These are phyloP conservation scores for Leptographium lundbergii DNA, from an alignment of 2,329 filamentous ascomycete genomes.

Conservation along the genomic window DNA sequence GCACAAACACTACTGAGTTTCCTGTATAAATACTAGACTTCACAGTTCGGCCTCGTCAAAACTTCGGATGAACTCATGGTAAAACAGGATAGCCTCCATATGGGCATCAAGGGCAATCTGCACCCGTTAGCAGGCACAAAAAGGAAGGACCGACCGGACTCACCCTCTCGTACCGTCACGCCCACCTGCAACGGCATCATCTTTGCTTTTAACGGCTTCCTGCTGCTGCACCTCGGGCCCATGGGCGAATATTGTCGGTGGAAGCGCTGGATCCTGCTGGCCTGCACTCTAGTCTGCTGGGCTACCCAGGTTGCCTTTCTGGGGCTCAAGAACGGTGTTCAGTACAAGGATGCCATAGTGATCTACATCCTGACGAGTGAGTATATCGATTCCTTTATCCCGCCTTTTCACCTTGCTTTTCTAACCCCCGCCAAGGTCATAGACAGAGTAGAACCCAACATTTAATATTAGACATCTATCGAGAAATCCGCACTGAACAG, in stretches of 20 bases:
- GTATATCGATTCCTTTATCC: neutral
- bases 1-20: no score
- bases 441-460: no score
- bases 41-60: neutral
- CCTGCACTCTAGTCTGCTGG: neutral
- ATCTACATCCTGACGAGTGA: constrained; percentile 1
- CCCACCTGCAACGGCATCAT: constrained; percentile 1
- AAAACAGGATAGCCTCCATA: constrained; percentile 1
- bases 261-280: constrained; percentile 1
- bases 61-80: constrained; percentile 1
- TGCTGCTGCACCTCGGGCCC: neutral
- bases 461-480: no score
- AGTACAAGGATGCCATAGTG: neutral
- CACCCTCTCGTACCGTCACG: constrained; percentile 19
- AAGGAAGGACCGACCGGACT: constrained; percentile 7
- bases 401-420: neutral
- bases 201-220: neutral
- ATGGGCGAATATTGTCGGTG: constrained; percentile 2
- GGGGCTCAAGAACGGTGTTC: neutral
- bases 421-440: neutral
- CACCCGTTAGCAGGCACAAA: neutral
- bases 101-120: neutral
- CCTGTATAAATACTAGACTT: no score
- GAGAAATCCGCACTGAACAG: no score
- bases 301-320: constrained; percentile 2